Evolutionary conservation across 2,329 filamentous ascomycete species (phyloP).

Genomic region (Nakataea oryzae): DNA sequence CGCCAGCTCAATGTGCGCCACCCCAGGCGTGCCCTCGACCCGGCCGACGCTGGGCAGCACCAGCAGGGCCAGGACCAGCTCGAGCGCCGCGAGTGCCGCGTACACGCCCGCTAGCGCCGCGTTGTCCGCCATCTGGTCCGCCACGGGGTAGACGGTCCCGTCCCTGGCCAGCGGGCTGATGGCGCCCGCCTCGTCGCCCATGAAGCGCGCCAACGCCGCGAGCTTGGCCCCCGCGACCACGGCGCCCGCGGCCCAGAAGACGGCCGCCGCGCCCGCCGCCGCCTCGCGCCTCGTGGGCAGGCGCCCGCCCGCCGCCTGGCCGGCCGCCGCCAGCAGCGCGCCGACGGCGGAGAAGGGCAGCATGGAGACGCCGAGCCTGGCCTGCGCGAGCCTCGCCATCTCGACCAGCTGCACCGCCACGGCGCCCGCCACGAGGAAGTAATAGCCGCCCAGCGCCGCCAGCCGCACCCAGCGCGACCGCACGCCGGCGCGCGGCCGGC

Average conservation of each 20-base stretch:
- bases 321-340: constrained; percentile 2
- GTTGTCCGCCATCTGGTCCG: constrained; percentile 14
- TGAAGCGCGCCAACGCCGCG: constrained; percentile 7
- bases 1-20: background rate
- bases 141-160: constrained; percentile 10
- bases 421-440: constrained; percentile 12
- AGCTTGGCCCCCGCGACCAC: constrained; percentile 14
- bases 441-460: constrained; percentile 11
- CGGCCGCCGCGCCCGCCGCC: background rate
- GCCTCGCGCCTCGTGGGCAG: background rate
- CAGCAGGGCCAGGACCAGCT: background rate
- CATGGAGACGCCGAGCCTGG: constrained; percentile 11
- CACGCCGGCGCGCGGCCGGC: constrained; percentile 2
- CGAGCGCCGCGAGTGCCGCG: constrained; percentile 7
- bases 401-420: constrained; percentile 15
- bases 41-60: background rate
- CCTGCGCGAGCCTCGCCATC: constrained; percentile 10
- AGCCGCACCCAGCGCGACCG: constrained; percentile 10
- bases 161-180: constrained; percentile 6
- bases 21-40: background rate
- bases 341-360: constrained; percentile 13
- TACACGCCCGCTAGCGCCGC: constrained; percentile 12
- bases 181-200: constrained; percentile 1
- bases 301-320: background rate
- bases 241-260: constrained; percentile 13